Evolutionary conservation across 2,329 filamentous ascomycete genomes (phyloP).

Genomic region (Sarocladium oryzae): DNA sequence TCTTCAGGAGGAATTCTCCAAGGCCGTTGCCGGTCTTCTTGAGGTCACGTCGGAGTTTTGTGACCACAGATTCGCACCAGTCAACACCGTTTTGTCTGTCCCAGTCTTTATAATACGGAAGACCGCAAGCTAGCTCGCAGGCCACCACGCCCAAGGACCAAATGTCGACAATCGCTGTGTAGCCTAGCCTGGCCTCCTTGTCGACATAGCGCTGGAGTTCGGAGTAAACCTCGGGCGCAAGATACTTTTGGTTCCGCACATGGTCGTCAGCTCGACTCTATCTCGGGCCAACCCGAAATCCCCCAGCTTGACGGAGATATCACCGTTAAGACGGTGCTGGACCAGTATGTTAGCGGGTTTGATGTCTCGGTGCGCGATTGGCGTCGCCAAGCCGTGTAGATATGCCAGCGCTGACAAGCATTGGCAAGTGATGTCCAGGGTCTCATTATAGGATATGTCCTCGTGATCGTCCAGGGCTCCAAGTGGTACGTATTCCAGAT

Average conservation of each 20-base stretch:
- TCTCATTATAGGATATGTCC: slow-evolving; percentile 13
- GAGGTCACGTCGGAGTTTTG: too few relatives aligned
- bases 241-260: slow-evolving; percentile 87
- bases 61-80: too few relatives aligned
- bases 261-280: slow-evolving; percentile 81
- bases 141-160: slow-evolving; percentile 84
- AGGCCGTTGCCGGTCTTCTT: too few relatives aligned
- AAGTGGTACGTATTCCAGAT: slow-evolving; percentile 12
- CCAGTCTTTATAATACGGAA: slow-evolving; percentile 6
- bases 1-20: too few relatives aligned
- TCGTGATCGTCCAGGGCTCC: slow-evolving; percentile 7
- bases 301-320: slow-evolving; percentile 75
- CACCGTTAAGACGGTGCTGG: slow-evolving; percentile 57
- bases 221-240: slow-evolving; percentile 70
- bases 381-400: slow-evolving; percentile 11
- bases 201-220: neutral
- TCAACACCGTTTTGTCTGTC: too few relatives aligned
- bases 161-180: slow-evolving; percentile 82
- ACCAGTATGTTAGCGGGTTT: slow-evolving; percentile 89
- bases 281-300: slow-evolving; percentile 93
- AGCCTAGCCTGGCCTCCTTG: slow-evolving; percentile 51
- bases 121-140: slow-evolving; percentile 12
- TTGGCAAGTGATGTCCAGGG: slow-evolving; percentile 12
- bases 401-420: slow-evolving; percentile 14
- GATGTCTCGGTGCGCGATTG: slow-evolving; percentile 86